Base-by-base conservation (phyloP, 331 rosid species). In the Ulmus americana region DNA sequence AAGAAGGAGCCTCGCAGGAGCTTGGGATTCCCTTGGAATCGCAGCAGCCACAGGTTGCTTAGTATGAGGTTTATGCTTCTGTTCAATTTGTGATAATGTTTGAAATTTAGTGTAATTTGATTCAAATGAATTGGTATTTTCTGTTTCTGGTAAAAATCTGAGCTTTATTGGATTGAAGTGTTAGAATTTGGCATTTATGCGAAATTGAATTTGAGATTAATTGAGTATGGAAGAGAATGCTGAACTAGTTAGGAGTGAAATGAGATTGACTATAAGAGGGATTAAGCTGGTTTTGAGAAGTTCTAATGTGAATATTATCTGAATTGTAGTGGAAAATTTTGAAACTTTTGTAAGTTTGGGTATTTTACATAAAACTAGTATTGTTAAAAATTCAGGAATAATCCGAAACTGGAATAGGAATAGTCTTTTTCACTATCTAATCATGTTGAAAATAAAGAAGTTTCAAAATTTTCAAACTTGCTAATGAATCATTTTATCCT, bases 21-120 rank as follows among this genome's bases (percentile, higher is more conserved):
- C 83, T 92, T 12, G 81, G 78, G n/a, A 92, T 89, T 64, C 91
- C 98, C 0, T 68, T 89, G 69, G 90, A 86, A 70, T 88, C 96
- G 54, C 85, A 77, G 77, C 84, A 69, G 56, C 59, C 20, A 68
- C 82, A 71, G 63, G 74, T 61, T 53, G 76, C 71, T 72, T 8
- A 46, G 49, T 53, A 59, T 51, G 70, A 58, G 59, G 42, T 76
- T 68, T 39, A 2, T 67, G 40, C 39, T 63, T 53, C 45, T 43
- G 65, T 18, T 56, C 14, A 13, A 13, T 72, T 64, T 57, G 67
- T 38, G 45, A 4, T 28, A 4, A 49, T 5, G 58, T 59, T 70
- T 38, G 6, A 2, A 13, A 54, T 77, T 52, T 62, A 13, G 61
- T 72, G 70, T 75, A 14, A 11, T 68, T 59, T 75, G 52, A 65